phyloP scores from a whole-genome alignment of 2,329 filamentous ascomycete species.

The Phyllosticta citrichinensis region DNA sequence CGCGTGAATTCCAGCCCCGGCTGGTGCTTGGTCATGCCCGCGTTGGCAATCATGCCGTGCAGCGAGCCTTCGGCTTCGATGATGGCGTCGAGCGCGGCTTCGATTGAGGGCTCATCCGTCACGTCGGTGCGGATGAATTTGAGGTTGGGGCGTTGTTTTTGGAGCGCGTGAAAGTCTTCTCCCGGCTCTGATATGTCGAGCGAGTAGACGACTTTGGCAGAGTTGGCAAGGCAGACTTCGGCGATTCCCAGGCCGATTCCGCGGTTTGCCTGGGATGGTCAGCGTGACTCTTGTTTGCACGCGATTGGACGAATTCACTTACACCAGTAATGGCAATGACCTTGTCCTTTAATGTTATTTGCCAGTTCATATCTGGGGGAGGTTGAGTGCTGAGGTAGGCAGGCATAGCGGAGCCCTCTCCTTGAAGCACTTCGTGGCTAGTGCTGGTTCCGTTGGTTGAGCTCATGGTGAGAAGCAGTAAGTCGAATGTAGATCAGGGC shows the following conservation, averaged over 20 bases:
- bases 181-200: conserved; percentile 31
- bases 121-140: conserved; percentile 39
- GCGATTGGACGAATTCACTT: conserved; percentile 1
- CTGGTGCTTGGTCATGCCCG: conserved; percentile 38
- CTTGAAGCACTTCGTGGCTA: not conserved
- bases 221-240: conserved; percentile 34
- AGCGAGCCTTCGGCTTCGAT: conserved; percentile 30
- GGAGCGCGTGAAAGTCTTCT: conserved; percentile 26
- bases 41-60: conserved; percentile 34
- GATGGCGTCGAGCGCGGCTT: conserved; percentile 33
- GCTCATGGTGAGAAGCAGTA: not conserved
- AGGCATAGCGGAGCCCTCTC: conserved; percentile 17
- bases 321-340: conserved; percentile 29
- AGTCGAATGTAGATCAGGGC: not conserved
- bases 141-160: conserved; percentile 34
- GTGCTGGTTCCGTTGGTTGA: not conserved
- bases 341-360: conserved; percentile 35
- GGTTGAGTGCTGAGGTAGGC: conserved; percentile 34
- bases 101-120: conserved; percentile 32
- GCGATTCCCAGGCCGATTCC: conserved; percentile 28
- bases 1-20: conserved; percentile 35
- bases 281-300: not conserved
- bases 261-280: conserved; percentile 17
- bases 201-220: conserved; percentile 31
- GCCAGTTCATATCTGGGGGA: conserved; percentile 35